Evolutionary conservation across 1,284 basidiomycete genomes (phyloP), one percentile per base, ranked within the genome.

Genomic region (Leccinum griseonigrum): DNA sequence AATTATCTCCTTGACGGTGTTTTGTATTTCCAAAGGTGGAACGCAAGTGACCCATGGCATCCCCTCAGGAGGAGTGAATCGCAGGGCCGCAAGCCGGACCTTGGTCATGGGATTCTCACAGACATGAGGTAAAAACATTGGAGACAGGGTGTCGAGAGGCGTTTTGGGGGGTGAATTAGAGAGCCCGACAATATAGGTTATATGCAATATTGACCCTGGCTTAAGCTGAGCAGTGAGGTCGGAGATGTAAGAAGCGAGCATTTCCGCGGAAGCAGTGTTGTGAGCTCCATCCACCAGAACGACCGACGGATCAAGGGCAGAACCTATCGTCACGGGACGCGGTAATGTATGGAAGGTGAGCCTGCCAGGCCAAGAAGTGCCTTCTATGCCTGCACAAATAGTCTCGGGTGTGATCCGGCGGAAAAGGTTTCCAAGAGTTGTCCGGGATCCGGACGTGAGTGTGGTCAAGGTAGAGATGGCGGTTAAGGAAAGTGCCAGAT

Each of bases 281-380:
- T 99, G 97, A 1, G 97, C 97, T 3, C 97, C 97, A 71, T 99
- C 97, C 2, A 91, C 88, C 7, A 99, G 81, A 5, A 95, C 76
- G 5, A 79, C 70, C 3, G 79, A 66, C 18, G 73, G 71, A 54
- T 71, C 64, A 54, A 46, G 68, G 36, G 56, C 58, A 43, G 56
- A 66, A 13, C 55, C 65, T n/a, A 51, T 53, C 5, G 59, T 68
- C 51, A 72, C 63, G 14, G 70, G 60, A 36, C 60, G 63, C 2
- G 73, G 59, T 82, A 59, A 78, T 75, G 60, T 83, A 67, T 87
- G 80, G 75, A 85, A 98, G 0, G 91, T 91, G 16, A 98, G 83
- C 58, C 97, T 81, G 1, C 97, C 97, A 4, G 85, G 86, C 95
- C 97, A 99, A 16, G 73, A 74, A 1, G 86, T 84, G 3, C 69